Conservation (phyloP, 148 eudicot species). For the Talinum fruticosum region DNA sequence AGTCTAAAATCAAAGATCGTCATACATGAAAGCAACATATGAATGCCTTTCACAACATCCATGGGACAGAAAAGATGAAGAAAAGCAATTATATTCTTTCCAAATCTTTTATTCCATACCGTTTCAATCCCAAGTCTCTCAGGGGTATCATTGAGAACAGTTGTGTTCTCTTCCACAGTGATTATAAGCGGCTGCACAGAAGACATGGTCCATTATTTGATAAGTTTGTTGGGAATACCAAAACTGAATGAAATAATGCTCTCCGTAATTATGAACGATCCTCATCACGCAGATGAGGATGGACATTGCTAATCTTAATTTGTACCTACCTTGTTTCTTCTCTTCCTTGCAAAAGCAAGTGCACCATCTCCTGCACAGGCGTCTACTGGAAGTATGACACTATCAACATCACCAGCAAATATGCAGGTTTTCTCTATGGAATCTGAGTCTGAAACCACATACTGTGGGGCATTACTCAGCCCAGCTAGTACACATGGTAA, state of each 20-base stretch:
- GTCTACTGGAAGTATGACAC: constrained; percentile 77
- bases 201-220: constrained; percentile 15
- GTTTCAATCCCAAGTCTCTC: constrained; percentile 62
- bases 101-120: constrained; percentile 35
- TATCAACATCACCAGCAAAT: constrained; percentile 79
- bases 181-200: constrained; percentile 72
- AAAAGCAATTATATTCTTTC: not conserved
- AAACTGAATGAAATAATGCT: constrained; percentile 4
- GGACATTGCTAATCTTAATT: not conserved
- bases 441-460: constrained; percentile 36
- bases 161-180: constrained; percentile 84
- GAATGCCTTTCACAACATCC: not conserved
- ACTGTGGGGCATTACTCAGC: constrained; percentile 89
- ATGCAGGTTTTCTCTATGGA: constrained; percentile 48
- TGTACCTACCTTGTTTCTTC: constrained; percentile 73
- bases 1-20: no score
- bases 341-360: constrained; percentile 62
- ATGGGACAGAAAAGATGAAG: not conserved
- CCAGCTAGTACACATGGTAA: constrained; percentile 97
- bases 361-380: constrained; percentile 82
- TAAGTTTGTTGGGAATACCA: not conserved
- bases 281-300: not conserved
- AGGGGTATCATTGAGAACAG: constrained; percentile 82
- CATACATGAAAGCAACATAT: not conserved
- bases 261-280: not conserved